Percentiles rank a stretch among this genome's conserved stretches.
These are phyloP conservation scores for Steccherinum ochraceum DNA, from an alignment of 768 basidiomycete genomes.

Conservation along the genomic window DNA sequence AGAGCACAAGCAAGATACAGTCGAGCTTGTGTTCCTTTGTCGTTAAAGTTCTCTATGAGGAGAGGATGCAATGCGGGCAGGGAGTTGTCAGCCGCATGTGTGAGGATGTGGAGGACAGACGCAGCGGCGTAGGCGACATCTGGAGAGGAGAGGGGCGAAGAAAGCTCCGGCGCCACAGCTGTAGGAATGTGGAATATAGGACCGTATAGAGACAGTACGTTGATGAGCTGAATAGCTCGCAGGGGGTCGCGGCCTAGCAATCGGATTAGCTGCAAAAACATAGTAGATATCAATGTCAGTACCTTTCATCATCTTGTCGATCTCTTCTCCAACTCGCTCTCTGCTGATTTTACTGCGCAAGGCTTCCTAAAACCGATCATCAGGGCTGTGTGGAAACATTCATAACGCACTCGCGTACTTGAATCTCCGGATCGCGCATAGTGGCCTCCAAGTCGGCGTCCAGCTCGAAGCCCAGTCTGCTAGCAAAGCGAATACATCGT, in stretches of 20 bases:
- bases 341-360: constrained; percentile 77
- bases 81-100: constrained; percentile 24
- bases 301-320: constrained; percentile 94
- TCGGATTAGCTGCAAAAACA: neutral
- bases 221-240: constrained; percentile 67
- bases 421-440: constrained; percentile 53
- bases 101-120: constrained; percentile 49
- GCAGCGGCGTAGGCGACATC: constrained; percentile 47
- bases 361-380: constrained; percentile 38
- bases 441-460: constrained; percentile 62
- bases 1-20: constrained; percentile 77
- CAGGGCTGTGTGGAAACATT: neutral
- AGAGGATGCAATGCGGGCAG: constrained; percentile 44
- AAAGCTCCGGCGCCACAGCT: constrained; percentile 36
- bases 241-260: constrained; percentile 68
- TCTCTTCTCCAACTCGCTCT: constrained; percentile 87
- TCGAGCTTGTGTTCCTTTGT: constrained; percentile 41
- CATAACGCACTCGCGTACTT: constrained; percentile 34
- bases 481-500: constrained; percentile 86
- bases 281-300: too few relatives aligned
- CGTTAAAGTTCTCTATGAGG: constrained; percentile 29
- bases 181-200: constrained; percentile 57
- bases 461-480: constrained; percentile 79
- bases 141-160: constrained; percentile 33
- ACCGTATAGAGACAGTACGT: constrained; percentile 63